Evolutionary conservation across 805 yeast species (phyloP).

Genomic region (Barnettozyma salicaria): DNA sequence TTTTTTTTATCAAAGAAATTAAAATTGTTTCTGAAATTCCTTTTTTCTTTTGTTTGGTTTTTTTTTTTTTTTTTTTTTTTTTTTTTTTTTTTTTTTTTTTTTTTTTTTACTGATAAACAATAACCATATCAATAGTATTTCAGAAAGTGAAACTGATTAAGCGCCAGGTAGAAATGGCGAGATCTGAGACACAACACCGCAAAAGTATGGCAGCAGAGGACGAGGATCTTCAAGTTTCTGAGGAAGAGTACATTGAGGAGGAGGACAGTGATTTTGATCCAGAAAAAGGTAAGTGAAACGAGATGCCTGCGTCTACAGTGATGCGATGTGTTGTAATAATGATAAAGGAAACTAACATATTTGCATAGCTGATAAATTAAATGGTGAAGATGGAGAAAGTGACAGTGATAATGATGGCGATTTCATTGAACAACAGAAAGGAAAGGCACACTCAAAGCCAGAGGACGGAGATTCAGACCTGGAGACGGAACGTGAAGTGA

Average conservation of each 20-base stretch:
- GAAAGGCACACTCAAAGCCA: conserved; percentile 21
- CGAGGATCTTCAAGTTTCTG: conserved; percentile 28
- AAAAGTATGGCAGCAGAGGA: conserved; percentile 14
- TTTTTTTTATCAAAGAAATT: too few species aligned
- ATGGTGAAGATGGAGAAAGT: conserved; percentile 22
- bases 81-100: not conserved
- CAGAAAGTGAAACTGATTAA: too few species aligned
- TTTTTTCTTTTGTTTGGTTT: conserved; percentile 1
- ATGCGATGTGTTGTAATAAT: too few species aligned
- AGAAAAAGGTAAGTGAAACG: conserved; percentile 22
- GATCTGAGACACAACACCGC: too few species aligned
- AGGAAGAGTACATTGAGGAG: conserved; percentile 43
- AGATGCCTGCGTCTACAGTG: too few species aligned
- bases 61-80: conserved; percentile 1
- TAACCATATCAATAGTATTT: not conserved
- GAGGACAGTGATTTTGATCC: conserved; percentile 56
- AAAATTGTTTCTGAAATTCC: not conserved
- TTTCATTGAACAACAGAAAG: conserved; percentile 15
- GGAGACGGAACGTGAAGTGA: conserved; percentile 30
- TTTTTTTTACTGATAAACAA: not conserved
- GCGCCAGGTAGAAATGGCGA: too few species aligned
- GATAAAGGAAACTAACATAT: too few species aligned
- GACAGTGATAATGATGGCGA: conserved; percentile 10
- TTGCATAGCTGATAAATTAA: conserved; percentile 13
- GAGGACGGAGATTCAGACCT: conserved; percentile 31